phyloP scores from a whole-genome alignment of 495 filamentous ascomycete species.

The Achaetomiella virescens region DNA sequence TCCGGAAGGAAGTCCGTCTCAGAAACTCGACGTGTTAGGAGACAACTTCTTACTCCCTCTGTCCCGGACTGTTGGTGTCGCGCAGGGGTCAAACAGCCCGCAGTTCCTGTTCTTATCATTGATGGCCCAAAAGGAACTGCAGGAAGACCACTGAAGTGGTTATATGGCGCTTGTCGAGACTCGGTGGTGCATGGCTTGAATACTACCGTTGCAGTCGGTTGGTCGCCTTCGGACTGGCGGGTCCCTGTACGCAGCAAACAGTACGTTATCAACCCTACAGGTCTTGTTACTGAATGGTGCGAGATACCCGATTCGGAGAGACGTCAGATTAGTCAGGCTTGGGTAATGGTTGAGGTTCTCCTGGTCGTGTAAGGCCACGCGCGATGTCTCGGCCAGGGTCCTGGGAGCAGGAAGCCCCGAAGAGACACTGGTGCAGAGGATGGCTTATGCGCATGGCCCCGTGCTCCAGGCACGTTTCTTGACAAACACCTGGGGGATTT shows the following conservation, averaged over 20 bases:
- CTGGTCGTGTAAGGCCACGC: neutral
- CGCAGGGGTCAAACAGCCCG: too few relatives aligned
- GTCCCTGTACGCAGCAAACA: too few relatives aligned
- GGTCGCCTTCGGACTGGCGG: neutral
- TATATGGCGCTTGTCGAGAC: neutral
- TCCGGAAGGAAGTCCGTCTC: neutral
- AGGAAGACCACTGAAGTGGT: too few relatives aligned
- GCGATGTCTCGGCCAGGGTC: neutral
- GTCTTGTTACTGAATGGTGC: too few relatives aligned
- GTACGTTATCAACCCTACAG: too few relatives aligned
- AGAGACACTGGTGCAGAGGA: neutral
- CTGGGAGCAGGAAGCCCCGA: neutral
- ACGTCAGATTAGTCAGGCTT: neutral
- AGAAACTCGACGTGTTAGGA: neutral
- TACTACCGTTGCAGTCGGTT: slow-evolving; percentile 24
- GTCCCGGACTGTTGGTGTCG: neutral
- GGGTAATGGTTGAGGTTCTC: neutral
- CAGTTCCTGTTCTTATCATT: too few relatives aligned
- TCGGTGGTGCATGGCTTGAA: slow-evolving; percentile 14
- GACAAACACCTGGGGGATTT: slow-evolving; percentile 23
- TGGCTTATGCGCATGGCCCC: slow-evolving; percentile 5
- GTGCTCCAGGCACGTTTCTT: slow-evolving; percentile 20
- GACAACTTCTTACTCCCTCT: neutral
- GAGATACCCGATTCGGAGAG: neutral
- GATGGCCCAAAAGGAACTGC: too few relatives aligned